phyloP scores from a whole-genome alignment of 768 basidiomycete species.

The Lactifluus echinatus region DNA sequence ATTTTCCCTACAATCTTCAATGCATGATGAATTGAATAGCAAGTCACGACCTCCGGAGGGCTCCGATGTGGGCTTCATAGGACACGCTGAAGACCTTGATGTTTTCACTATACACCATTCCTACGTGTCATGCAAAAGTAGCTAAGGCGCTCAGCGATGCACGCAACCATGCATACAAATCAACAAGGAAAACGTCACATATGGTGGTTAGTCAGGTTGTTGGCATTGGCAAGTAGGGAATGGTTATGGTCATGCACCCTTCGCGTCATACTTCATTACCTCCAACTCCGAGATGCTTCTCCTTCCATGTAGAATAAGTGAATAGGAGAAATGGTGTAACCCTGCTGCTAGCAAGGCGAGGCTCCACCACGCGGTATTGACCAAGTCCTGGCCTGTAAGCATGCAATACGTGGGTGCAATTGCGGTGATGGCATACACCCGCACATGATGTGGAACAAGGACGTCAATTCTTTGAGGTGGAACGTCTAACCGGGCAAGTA shows the following conservation, averaged over 20 bases:
- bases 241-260: slow-evolving; percentile 35
- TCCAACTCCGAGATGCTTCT: slow-evolving; percentile 44
- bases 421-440: slow-evolving; percentile 32
- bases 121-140: too few relatives aligned
- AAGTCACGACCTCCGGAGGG: not conserved
- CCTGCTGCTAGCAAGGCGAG: slow-evolving; percentile 6
- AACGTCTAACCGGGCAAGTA: not conserved
- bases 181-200: not conserved
- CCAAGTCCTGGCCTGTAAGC: slow-evolving; percentile 6
- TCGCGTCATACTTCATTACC: slow-evolving; percentile 44
- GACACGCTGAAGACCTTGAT: not conserved
- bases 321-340: slow-evolving; percentile 22
- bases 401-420: slow-evolving; percentile 36
- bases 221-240: too few relatives aligned
- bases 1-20: too few relatives aligned
- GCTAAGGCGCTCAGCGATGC: too few relatives aligned
- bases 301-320: slow-evolving; percentile 37
- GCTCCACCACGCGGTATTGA: slow-evolving; percentile 16
- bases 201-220: not conserved
- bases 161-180: not conserved
- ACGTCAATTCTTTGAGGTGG: not conserved
- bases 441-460: not conserved
- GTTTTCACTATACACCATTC: not conserved
- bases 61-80: not conserved
- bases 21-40: not conserved